These are phyloP conservation scores for Fomitopsis pulvina DNA, from an alignment of 768 basidiomycete species.

Conservation along the genomic window DNA sequence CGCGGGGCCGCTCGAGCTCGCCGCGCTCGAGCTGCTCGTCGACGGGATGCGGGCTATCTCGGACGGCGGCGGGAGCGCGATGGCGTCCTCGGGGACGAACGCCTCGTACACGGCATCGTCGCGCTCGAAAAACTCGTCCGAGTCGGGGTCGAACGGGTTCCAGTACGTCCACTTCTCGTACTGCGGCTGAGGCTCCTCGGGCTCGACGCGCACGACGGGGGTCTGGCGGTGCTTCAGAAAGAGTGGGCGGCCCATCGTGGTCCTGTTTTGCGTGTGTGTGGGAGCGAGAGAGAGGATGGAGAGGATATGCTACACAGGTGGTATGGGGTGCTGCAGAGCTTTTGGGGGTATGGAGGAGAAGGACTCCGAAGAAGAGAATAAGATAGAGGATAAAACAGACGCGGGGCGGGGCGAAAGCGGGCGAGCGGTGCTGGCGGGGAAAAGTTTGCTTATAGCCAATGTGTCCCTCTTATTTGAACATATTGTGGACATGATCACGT, in stretches of 20 bases:
- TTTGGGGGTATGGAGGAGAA: slow-evolving; percentile 12
- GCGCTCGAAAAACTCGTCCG: slow-evolving; percentile 64
- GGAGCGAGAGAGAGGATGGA: background rate
- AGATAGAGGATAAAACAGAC: background rate
- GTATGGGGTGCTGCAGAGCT: slow-evolving; percentile 12
- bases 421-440: background rate
- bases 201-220: slow-evolving; percentile 18
- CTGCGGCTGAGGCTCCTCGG: slow-evolving; percentile 11
- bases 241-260: slow-evolving; percentile 17
- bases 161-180: slow-evolving; percentile 58
- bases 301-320: slow-evolving; percentile 12
- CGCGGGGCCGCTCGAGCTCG: slow-evolving; percentile 38
- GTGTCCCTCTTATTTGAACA: slow-evolving; percentile 1
- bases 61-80: slow-evolving; percentile 17
- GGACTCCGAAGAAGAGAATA: background rate
- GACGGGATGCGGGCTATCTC: slow-evolving; percentile 10
- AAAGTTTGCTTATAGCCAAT: background rate
- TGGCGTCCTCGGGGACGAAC: slow-evolving; percentile 35
- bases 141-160: slow-evolving; percentile 74
- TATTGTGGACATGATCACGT: background rate
- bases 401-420: background rate
- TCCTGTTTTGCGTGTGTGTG: too few species aligned
- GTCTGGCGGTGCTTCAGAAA: slow-evolving; percentile 10
- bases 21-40: slow-evolving; percentile 30
- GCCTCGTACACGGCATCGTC: slow-evolving; percentile 60